phyloP scores from a whole-genome alignment of 441 rosid genomes.

The Omphalea diandra region DNA sequence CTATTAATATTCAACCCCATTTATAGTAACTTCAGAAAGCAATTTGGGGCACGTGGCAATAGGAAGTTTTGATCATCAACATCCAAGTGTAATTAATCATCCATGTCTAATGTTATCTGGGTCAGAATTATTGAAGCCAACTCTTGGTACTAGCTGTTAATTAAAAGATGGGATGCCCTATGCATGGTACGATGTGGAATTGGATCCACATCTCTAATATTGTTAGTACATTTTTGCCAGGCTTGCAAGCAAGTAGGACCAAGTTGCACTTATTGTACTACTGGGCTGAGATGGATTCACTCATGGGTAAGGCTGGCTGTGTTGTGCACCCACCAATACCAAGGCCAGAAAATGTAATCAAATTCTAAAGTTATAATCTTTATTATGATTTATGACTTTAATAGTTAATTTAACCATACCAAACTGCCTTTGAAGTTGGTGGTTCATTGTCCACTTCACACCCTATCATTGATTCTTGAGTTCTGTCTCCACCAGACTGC shows the following conservation, averaged over 20 bases:
- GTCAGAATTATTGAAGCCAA: constrained; percentile 19
- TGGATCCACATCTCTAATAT: constrained; percentile 16
- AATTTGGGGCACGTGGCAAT: neutral
- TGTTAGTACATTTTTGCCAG: constrained; percentile 31
- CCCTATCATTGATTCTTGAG: constrained; percentile 19
- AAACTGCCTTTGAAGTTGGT: neutral
- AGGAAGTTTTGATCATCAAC: neutral
- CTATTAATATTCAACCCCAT: no score
- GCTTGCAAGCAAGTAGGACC: constrained; percentile 25
- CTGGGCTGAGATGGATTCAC: neutral
- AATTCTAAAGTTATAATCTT: neutral
- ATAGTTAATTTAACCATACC: neutral
- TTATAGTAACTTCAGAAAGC: neutral
- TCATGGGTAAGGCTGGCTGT: neutral
- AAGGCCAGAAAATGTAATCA: neutral
- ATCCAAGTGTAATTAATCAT: neutral
- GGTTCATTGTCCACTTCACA: neutral
- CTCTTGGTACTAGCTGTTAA: neutral
- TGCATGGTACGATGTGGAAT: constrained; percentile 12
- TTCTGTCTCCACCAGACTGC: neutral
- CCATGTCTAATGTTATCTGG: neutral
- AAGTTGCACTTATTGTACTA: neutral
- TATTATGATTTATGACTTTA: neutral
- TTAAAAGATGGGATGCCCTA: neutral
- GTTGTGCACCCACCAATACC: no score